Evolutionary conservation across 345 rosid genomes (phyloP).

Genomic region (Ceriops zippeliana): DNA sequence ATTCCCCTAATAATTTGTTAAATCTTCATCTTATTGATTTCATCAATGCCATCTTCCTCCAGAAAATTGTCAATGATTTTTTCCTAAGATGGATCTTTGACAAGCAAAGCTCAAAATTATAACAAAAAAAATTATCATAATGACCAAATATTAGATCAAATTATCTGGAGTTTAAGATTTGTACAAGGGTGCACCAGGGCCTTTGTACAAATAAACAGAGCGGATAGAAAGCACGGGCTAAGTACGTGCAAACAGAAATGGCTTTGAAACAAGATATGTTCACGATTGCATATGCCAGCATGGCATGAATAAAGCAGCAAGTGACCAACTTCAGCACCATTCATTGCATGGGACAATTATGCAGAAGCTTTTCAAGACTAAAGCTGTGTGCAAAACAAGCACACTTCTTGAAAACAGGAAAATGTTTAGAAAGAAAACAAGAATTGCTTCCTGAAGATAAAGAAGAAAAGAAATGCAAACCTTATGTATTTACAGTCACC

Average conservation of each 20-base stretch:
- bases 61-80: constrained; percentile 74
- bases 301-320: not conserved
- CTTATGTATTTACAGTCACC: constrained; percentile 84
- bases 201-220: no score
- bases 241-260: no score
- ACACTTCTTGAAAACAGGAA: not conserved
- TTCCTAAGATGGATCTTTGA: constrained; percentile 63
- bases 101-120: constrained; percentile 8
- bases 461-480: constrained; percentile 36
- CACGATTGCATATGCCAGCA: no score
- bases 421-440: not conserved
- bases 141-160: not conserved
- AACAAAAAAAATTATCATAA: not conserved
- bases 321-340: not conserved
- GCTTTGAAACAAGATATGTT: no score
- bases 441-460: not conserved
- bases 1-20: constrained; percentile 58
- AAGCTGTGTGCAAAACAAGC: not conserved
- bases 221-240: no score
- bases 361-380: not conserved
- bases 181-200: no score
- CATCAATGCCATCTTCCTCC: constrained; percentile 58
- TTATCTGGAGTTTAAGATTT: not conserved
- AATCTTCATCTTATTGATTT: constrained; percentile 59
- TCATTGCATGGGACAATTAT: not conserved